phyloP scores from a whole-genome alignment of 2,329 filamentous ascomycete species.

The Fusarium ramigenum region DNA sequence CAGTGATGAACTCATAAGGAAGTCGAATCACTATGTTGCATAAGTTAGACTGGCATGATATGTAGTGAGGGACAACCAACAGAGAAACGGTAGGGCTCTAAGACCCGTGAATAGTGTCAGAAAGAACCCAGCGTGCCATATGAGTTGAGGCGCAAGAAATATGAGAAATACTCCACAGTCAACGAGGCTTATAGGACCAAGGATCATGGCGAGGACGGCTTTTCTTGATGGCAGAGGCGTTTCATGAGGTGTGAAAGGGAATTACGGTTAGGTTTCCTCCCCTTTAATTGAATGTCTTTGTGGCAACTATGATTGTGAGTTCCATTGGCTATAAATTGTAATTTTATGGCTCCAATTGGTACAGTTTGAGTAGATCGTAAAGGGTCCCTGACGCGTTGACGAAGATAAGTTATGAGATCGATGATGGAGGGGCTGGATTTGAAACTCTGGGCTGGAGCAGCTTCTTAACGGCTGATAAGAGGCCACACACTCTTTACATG shows the following conservation, averaged over 20 bases:
- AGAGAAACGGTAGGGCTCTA: constrained; percentile 73
- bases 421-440: constrained; percentile 34
- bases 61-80: constrained; percentile 54
- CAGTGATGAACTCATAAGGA: constrained; percentile 45
- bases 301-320: background rate
- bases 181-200: constrained; percentile 77
- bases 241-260: constrained; percentile 17
- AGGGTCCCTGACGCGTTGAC: constrained; percentile 30
- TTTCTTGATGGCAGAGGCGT: background rate
- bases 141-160: constrained; percentile 76
- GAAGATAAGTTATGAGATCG: constrained; percentile 12
- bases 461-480: constrained; percentile 1
- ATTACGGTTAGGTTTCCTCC: background rate
- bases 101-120: constrained; percentile 66
- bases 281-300: background rate
- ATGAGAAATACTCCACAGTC: constrained; percentile 79
- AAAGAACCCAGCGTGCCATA: constrained; percentile 72
- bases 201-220: constrained; percentile 66
- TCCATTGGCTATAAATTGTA: background rate
- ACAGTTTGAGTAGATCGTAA: background rate
- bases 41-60: constrained; percentile 16
- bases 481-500: constrained; percentile 12
- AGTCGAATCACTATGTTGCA: constrained; percentile 41
- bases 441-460: background rate
- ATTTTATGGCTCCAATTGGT: constrained; percentile 1